Conservation (phyloP, 140 eudicot genomes). For the Anethum foeniculum region DNA sequence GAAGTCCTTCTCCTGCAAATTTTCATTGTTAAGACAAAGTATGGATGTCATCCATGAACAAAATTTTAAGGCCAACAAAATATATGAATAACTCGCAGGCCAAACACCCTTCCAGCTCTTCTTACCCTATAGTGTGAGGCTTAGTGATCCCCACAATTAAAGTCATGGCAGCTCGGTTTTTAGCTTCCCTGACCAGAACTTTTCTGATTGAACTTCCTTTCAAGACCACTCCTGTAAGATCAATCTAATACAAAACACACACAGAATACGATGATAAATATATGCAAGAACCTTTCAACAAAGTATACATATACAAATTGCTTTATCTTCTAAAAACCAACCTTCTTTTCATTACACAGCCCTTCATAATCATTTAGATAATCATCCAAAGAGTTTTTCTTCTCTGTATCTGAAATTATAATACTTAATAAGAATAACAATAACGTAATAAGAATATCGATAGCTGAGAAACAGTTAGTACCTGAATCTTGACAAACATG, state of each 20-base stretch:
- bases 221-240: conserved; percentile 41
- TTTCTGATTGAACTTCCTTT: conserved; percentile 69
- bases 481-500: conserved; percentile 80
- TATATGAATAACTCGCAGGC: not conserved
- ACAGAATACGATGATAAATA: not conserved
- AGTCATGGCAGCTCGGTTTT: conserved; percentile 49
- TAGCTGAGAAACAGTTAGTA: conserved; percentile 11
- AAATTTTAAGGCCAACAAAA: not conserved
- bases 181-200: conserved; percentile 78
- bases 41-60: not conserved
- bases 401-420: conserved; percentile 34
- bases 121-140: conserved; percentile 58
- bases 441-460: not conserved
- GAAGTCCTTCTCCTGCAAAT: conserved; percentile 53
- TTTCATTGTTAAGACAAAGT: not conserved
- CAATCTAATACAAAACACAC: conserved; percentile 40
- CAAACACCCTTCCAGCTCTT: not conserved
- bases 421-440: conserved; percentile 7
- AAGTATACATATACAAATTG: not conserved
- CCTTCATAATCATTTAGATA: conserved; percentile 72
- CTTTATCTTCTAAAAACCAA: conserved; percentile 10
- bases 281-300: not conserved
- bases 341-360: conserved; percentile 78
- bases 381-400: conserved; percentile 54
- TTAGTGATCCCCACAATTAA: conserved; percentile 66